Percentiles rank a stretch among this genome's conserved stretches.
Conservation (phyloP, 2,329 filamentous ascomycete genomes). For the Clarireedia sp. region DNA sequence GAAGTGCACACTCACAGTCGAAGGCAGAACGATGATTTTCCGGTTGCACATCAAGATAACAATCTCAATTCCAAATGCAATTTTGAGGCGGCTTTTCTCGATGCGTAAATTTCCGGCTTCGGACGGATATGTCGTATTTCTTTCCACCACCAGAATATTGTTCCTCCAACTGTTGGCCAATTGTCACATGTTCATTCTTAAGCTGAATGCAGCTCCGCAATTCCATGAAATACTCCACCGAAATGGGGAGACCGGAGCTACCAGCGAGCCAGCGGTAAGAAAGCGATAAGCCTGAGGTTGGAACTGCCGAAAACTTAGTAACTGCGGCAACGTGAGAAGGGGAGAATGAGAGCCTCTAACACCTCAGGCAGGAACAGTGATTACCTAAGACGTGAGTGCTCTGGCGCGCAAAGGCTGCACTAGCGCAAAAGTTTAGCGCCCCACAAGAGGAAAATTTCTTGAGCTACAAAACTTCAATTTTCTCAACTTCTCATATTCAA, state of each 20-base stretch:
- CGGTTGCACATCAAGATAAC: conserved; percentile 9
- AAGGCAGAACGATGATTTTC: conserved; percentile 19
- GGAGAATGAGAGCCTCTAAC: not conserved
- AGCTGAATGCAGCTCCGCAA: not conserved
- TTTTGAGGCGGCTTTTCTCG: too few species aligned
- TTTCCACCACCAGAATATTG: conserved; percentile 5
- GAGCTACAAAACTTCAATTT: conserved; percentile 6
- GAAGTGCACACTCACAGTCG: conserved; percentile 3
- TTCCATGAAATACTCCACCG: not conserved
- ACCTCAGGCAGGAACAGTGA: not conserved
- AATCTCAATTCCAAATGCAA: too few species aligned
- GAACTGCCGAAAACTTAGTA: not conserved
- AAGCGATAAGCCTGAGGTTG: not conserved
- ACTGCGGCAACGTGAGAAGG: not conserved
- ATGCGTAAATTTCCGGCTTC: not conserved
- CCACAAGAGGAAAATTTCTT: not conserved
- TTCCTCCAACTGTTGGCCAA: not conserved
- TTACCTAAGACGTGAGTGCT: not conserved
- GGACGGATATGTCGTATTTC: conserved; percentile 2
- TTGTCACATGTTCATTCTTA: too few species aligned
- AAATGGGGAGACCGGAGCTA: too few species aligned
- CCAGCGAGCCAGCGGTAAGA: too few species aligned
- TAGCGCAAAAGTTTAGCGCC: conserved; percentile 3
- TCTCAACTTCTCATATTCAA: not conserved
- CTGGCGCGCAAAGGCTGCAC: not conserved